A percentile compares a stretch with the other conserved stretches of the same genome.
phyloP scores from a whole-genome alignment of 129 eudicot genomes.

The Flaveria ramosissima region DNA sequence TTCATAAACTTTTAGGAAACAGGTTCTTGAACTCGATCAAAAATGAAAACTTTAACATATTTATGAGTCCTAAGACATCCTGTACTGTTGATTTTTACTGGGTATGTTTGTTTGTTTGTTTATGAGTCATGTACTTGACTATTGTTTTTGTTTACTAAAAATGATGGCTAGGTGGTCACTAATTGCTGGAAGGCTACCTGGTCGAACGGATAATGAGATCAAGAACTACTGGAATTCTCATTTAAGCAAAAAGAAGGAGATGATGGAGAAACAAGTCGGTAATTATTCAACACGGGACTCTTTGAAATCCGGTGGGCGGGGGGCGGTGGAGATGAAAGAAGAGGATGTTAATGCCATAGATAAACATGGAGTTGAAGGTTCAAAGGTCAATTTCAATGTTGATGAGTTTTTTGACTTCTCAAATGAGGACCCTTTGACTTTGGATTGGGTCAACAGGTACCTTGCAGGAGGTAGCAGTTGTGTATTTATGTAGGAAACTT shows the following conservation, averaged over 20 bases:
- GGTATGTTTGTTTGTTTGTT: no score
- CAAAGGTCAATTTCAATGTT: conserved; percentile 33
- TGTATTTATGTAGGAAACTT: conserved; percentile 18
- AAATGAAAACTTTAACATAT: not conserved
- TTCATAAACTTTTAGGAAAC: conserved; percentile 54
- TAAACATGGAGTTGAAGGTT: conserved; percentile 26
- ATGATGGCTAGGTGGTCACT: conserved; percentile 44
- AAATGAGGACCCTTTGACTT: conserved; percentile 41
- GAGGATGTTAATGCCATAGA: conserved; percentile 20
- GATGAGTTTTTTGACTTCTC: conserved; percentile 52
- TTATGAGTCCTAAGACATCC: no score
- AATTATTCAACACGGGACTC: not conserved
- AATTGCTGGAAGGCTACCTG: conserved; percentile 47
- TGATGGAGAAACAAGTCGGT: conserved; percentile 22
- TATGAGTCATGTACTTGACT: not conserved
- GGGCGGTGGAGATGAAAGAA: conserved; percentile 29
- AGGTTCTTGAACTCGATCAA: conserved; percentile 26
- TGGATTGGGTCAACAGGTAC: conserved; percentile 45
- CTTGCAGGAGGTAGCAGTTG: conserved; percentile 23
- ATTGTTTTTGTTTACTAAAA: not conserved
- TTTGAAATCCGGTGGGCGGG: conserved; percentile 6
- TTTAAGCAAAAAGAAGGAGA: conserved; percentile 44
- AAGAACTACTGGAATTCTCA: conserved; percentile 49
- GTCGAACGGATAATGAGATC: conserved; percentile 42
- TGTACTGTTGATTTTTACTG: no score